Evolutionary conservation across 2,329 filamentous ascomycete species (phyloP).

Genomic region (Camptophora hylomeconis): DNA sequence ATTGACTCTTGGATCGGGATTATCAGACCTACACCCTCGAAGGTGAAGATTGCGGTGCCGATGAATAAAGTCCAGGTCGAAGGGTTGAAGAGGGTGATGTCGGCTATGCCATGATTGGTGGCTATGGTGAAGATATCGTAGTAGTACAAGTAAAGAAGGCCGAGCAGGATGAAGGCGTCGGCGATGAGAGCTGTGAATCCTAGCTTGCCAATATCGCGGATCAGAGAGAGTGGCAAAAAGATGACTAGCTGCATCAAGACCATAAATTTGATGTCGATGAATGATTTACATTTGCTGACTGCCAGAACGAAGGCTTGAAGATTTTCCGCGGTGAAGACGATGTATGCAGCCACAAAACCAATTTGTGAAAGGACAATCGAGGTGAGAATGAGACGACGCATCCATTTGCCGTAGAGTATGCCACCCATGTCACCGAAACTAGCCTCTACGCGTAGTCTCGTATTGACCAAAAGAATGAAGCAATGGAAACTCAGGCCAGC

Average conservation of each 20-base stretch:
- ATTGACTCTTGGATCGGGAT: conserved; percentile 98
- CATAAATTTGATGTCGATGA: conserved; percentile 76
- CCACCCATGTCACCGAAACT: conserved; percentile 97
- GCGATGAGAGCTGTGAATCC: conserved; percentile 88
- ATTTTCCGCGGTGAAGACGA: conserved; percentile 93
- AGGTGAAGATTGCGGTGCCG: conserved; percentile 96
- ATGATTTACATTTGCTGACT: conserved; percentile 73
- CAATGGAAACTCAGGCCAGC: conserved; percentile 89
- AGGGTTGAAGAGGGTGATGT: conserved; percentile 82
- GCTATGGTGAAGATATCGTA: conserved; percentile 81
- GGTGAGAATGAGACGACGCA: conserved; percentile 73
- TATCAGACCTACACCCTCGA: conserved; percentile 93
- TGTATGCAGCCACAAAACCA: conserved; percentile 89
- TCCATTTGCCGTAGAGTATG: conserved; percentile 77
- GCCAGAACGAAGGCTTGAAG: conserved; percentile 88
- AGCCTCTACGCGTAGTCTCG: conserved; percentile 72
- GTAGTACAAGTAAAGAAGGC: conserved; percentile 88
- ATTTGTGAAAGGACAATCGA: conserved; percentile 95
- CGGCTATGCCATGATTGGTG: conserved; percentile 58
- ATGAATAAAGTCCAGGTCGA: conserved; percentile 96
- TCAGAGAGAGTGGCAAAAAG: conserved; percentile 84
- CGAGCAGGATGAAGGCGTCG: conserved; percentile 86
- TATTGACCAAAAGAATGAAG: conserved; percentile 84
- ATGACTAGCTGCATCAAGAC: conserved; percentile 92
- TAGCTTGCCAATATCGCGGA: conserved; percentile 94